Base-by-base conservation (phyloP, 805 yeast genomes). In the Candida insectalens region DNA sequence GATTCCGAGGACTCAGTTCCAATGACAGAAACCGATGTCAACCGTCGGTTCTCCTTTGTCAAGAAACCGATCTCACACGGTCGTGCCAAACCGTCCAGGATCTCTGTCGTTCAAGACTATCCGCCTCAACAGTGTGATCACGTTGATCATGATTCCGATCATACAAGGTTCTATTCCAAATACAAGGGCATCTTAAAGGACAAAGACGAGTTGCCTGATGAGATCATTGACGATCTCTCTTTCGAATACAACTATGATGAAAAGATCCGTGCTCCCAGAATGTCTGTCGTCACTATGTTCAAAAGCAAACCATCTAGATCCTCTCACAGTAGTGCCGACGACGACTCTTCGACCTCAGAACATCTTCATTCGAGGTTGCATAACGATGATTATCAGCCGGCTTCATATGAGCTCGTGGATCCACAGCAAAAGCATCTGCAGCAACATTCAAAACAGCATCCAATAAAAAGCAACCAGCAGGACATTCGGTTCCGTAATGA, bases 221-320 rank as follows among this genome's bases (percentile, higher is more conserved):
- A 48, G 12, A 36, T 41, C n/a, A 30, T 45, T 19, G 45, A 50
- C 31, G 50, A 52, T 36, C 44, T 50, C 29, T 39, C 41, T 9
- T 53, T 45, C 37, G 56, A 53, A 29, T 51, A 63, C 38, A 63
- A 70, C 46, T 70, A 69, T 41, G 71, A 70, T 42, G 74, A 70
- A 38, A 70, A 69, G 43, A 71, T 71, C 32, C 49, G 77, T 37
- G 74, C 74, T 23, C 77, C 77, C 8, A 48, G 74, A 32, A 66
- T 69, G 71, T 58, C 64, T n/a, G 35, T 50, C 4, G 51, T 44
- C 9, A 46, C 59, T 28, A 36, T 52, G 2, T 31, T 46, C 19
- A 44, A 42, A 29, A 16, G 27, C 19, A 25, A 30, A 23, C 16
- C 18, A 2, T 19, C 29, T 19, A 21, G 22, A 16, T 7, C n/a